Percentiles rank a stretch among this genome's conserved stretches.
These are phyloP conservation scores for Cyclostephanos invisitatus DNA, from an alignment of 108 stramenopile genomes.

Conservation along the genomic window DNA sequence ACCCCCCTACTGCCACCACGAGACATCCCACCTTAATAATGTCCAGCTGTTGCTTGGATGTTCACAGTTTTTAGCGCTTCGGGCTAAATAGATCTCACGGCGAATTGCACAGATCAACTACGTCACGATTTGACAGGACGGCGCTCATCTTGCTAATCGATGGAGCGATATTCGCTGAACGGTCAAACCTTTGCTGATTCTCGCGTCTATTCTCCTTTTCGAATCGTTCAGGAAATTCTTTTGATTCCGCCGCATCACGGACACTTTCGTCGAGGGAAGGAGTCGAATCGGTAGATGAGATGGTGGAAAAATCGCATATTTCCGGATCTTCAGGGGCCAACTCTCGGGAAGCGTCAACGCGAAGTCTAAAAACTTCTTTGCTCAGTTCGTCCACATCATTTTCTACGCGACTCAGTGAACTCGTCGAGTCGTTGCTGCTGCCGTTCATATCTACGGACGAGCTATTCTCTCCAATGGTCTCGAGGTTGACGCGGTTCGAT, in stretches of 20 bases:
- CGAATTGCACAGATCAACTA: conserved; percentile 12
- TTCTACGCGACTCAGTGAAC: background rate
- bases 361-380: background rate
- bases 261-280: background rate
- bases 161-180: background rate
- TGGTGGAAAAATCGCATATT: background rate
- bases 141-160: background rate
- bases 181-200: background rate
- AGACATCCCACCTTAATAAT: background rate
- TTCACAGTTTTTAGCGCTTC: background rate
- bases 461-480: conserved; percentile 6
- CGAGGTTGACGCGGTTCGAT: background rate
- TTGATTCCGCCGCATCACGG: background rate
- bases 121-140: background rate
- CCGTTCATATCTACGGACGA: background rate
- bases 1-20: no score
- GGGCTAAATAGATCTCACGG: background rate
- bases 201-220: background rate
- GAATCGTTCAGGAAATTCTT: background rate
- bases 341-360: background rate
- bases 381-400: conserved; percentile 2
- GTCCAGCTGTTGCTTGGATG: background rate
- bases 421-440: background rate
- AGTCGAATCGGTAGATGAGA: background rate
- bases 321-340: background rate